Base-by-base conservation (phyloP, 768 basidiomycete genomes). In the Kwoniella mangroviensis region DNA sequence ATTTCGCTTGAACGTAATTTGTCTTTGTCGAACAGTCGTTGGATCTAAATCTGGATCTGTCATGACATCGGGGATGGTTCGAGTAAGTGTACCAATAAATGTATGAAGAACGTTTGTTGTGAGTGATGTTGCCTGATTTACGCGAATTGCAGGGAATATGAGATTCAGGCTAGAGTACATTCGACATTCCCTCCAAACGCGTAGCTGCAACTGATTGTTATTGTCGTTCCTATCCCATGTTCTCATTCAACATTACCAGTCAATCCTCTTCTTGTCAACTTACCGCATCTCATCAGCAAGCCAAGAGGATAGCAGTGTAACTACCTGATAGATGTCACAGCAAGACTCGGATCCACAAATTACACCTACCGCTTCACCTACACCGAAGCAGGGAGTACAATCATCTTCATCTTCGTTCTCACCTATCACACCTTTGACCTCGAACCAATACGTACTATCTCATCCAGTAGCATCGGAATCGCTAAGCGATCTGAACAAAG, bases 1-100 rank as follows among this genome's bases (percentile, higher is more conserved):
- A 21, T 83, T 78, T 11, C 86, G 85, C 64, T 79, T 81, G 76
- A 81, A 81, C 0, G 81, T 82, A 13, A 24, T 42, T 60, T 79
- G 78, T 41, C 42, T 65, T 4, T 55, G 54, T 11, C 17, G 34
- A 1, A 0, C 6, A 34, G 34, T 34, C 34, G 34, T 34, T 34
- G 34, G 6, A 34, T 34, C 34, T 34, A 1, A 1, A 1, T 54
- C 45, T 10, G 41, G 26, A 9, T 40, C 70, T 34, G 34, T 43
- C 73, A 68, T 70, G 12, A 43, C 63, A 58, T 67, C 26, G 52
- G 40, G 58, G 40, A 15, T 24, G 24, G 19, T 54, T 24, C 19
- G 0, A 15, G 19, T 1, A 19, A 15, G 12, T 49, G 45, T 49
- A 49, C 2, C 12, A 15, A 49, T 43, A 13, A 43, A 7, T 13